Base-by-base conservation (phyloP, 2,329 filamentous ascomycete genomes). In the Xenosphaeropsis pyriputrescens region DNA sequence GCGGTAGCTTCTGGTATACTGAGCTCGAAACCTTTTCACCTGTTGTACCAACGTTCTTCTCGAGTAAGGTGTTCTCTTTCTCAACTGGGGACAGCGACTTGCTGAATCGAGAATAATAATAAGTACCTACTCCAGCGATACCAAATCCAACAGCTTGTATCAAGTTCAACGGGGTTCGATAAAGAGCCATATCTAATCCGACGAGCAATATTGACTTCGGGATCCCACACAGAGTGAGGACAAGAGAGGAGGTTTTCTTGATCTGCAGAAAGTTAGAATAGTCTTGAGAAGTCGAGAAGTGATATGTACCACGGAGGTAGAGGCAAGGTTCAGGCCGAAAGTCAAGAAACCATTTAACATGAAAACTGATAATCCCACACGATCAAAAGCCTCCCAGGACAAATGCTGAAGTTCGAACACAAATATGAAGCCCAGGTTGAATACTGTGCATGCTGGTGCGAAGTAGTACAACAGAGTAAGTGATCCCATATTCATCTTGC, bases 391-490 rank as follows among this genome's bases (percentile, higher is more conserved):
- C 59, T 93, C 84, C n/a, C 74, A 64, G 22, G 22, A 26, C 22
- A 26, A 9, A 11, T 5, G 8, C 12, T 26, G 22, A 26, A 9
- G 12, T 26, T 26, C 8, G 47, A 81, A 64, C 41, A 84, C 56
- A 26, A 26, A 26, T 43, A 79, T 75, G 26, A 85, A 74, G 29
- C 79, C 48, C 39, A 79, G 64, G 61, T 93, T 93, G 76, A 86
- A 85, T 50, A 79, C 59, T 35, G 83, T 81, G 59, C 85, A 93
- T 35, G 85, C 77, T 5, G 85, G 85, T 1, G 85, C 85, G 54
- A 85, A 93, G 66, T 93, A 93, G 68, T 93, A 93, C 16, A 93
- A 70, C 22, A 82, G 85, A 43, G 91, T 84, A 29, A 93, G 70
- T 29, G 85, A 84, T 53, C 91, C 83, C 85, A 93, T 91, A 65